Evolutionary conservation across 2,329 filamentous ascomycete genomes (phyloP), one percentile per base, ranked within the genome.

Genomic region (Aureobasidium sp.): DNA sequence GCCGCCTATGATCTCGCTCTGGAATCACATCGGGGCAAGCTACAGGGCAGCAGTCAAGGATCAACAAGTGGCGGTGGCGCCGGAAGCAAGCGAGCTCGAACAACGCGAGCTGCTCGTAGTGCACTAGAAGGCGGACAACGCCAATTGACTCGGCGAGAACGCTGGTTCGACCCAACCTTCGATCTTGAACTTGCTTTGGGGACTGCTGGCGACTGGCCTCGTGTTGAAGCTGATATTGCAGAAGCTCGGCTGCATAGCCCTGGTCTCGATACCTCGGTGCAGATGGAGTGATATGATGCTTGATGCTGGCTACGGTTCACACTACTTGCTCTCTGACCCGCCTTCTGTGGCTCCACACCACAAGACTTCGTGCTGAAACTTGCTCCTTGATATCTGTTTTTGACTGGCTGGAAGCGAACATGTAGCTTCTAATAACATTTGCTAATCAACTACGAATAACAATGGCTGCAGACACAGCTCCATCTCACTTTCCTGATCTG

Each of bases 121-220:
- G 90, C 90, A 0, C 75, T 92, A 0, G 90, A 94, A 70, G 89
- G 89, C 8, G 63, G 88, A 1, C 78, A 82, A 58, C 82, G 90
- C 63, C 79, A 80, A 31, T 83, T 76, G 2, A 89, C 85, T 8
- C 80, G 89, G 43, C 79, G 83, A 51, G 88, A 93, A 62, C 81
- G 80, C 61, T 94, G 90, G 79, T 93, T 95, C 68, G 77, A 79
- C 3, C 76, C 78, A 11, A n/a, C 25, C 21, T 71, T 89, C 10
- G 85, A 88, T 66, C 77, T 84, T 3, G 70, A 77, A 1, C 74
- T 81, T 23, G 84, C 93, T 2, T 78, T 90, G 74, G 76, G 74
- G n/a, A 93, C 90, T 7, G 77, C 70, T 0, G 77, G 77, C 2
- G 62, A 59, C 1, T 79, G 77, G 77, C 66, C 72, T 33, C 55